Conservation (phyloP, 2,329 filamentous ascomycete species). For the Fusarium subtropicale region DNA sequence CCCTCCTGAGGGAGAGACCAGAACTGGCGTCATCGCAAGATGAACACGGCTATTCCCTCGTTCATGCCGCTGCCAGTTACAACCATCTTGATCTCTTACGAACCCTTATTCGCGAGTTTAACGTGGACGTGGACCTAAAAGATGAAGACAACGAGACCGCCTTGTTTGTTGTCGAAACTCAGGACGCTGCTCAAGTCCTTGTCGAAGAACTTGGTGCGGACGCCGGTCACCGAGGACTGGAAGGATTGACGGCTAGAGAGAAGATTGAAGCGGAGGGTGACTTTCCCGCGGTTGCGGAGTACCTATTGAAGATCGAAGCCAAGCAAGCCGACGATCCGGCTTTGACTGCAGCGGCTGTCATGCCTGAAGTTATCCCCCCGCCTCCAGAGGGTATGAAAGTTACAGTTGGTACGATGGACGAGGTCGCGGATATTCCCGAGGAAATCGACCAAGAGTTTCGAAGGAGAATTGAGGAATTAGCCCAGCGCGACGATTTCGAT, state of each 20-base stretch:
- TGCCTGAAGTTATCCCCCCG: slow-evolving; percentile 63
- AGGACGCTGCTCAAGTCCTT: slow-evolving; percentile 80
- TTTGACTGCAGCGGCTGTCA: slow-evolving; percentile 44
- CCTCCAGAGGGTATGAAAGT: slow-evolving; percentile 82
- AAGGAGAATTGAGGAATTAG: slow-evolving; percentile 88
- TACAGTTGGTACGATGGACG: slow-evolving; percentile 79
- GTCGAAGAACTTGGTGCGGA: slow-evolving; percentile 86
- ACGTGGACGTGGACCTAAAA: slow-evolving; percentile 81
- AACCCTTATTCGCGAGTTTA: slow-evolving; percentile 78
- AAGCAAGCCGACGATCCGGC: slow-evolving; percentile 48
- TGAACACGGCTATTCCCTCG: slow-evolving; percentile 90
- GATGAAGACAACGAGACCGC: slow-evolving; percentile 95
- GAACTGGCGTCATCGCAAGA: slow-evolving; percentile 84
- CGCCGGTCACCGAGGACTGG: slow-evolving; percentile 71
- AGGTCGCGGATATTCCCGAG: slow-evolving; percentile 67
- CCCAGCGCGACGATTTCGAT: slow-evolving; percentile 84
- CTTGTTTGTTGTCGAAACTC: slow-evolving; percentile 89
- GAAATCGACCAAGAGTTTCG: slow-evolving; percentile 85
- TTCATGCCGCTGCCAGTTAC: slow-evolving; percentile 95
- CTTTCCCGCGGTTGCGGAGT: slow-evolving; percentile 40
- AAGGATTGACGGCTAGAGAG: slow-evolving; percentile 83
- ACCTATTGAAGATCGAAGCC: slow-evolving; percentile 38
- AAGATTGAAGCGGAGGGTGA: slow-evolving; percentile 66
- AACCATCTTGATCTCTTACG: slow-evolving; percentile 85
- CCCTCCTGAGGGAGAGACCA: slow-evolving; percentile 79